Evolutionary conservation across 1,139 yeast species (phyloP).

Genomic region (Candida sanyaensis): DNA sequence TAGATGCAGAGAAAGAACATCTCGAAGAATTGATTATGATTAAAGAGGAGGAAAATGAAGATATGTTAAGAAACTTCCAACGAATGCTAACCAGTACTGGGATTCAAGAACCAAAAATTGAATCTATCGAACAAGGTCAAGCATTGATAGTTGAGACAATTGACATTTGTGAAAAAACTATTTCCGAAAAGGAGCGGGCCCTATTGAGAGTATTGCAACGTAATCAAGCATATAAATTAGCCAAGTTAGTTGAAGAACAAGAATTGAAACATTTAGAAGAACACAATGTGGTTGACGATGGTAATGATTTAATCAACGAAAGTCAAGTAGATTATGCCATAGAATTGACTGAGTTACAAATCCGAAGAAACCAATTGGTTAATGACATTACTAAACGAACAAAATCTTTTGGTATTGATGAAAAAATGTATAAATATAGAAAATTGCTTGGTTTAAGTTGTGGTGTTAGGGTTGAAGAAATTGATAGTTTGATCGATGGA

Average conservation of each 20-base stretch:
- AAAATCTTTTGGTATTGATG: slow-evolving; percentile 40
- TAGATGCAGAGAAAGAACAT: slow-evolving; percentile 22
- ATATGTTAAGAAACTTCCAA: slow-evolving; percentile 9
- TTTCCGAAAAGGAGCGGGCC: slow-evolving; percentile 37
- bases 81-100: slow-evolving; percentile 13
- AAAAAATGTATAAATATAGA: slow-evolving; percentile 78
- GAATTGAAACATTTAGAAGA: slow-evolving; percentile 18
- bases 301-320: slow-evolving; percentile 19
- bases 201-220: slow-evolving; percentile 29
- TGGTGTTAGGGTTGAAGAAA: slow-evolving; percentile 75
- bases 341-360: slow-evolving; percentile 56
- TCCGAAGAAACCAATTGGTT: slow-evolving; percentile 49
- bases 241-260: slow-evolving; percentile 28
- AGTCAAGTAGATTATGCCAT: slow-evolving; percentile 28
- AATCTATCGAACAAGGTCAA: slow-evolving; percentile 30
- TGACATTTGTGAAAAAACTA: slow-evolving; percentile 25
- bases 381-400: slow-evolving; percentile 37
- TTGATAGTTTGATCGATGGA: slow-evolving; percentile 61
- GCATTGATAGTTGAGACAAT: slow-evolving; percentile 23
- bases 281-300: slow-evolving; percentile 11
- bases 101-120: slow-evolving; percentile 27
- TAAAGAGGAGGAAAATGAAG: slow-evolving; percentile 12
- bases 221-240: slow-evolving; percentile 33
- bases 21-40: slow-evolving; percentile 19
- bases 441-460: slow-evolving; percentile 81